Evolutionary conservation across 208 protist genomes (phyloP), one percentile per base, ranked within the genome.

Genomic region (Phytomonas francai): DNA sequence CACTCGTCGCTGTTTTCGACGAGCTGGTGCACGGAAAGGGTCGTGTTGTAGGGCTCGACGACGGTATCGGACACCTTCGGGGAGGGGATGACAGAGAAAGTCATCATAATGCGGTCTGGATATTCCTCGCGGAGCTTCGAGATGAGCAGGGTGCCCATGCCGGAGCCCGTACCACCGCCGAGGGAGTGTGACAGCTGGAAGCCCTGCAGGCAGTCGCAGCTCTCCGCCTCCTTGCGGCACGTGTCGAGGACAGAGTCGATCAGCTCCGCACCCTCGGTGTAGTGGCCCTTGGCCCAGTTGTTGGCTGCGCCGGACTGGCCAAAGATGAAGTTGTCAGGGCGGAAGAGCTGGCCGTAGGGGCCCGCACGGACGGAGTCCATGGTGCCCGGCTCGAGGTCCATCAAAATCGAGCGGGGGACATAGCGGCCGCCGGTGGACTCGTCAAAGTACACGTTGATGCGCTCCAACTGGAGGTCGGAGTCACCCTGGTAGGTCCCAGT

Each of bases 201-300:
- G 68, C 98, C 98, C 88, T 99, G 98, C 45, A 99, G 87, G 81
- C 95, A 98, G 74, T 99, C 98, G 81, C 96, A 99, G 71, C 66
- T 71, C 83, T 99, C 98, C 51, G 96, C 97, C 87, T 99, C 98
- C 86, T 98, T 99, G 74, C 98, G 90, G 56, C 99, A 95, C 61
- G 97, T 91, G 69, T 99, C 98, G 30, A 99, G 82, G 19, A 99
- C 95, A 30, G 80, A 83, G 68, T 99, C 98, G 59, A 99, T 96
- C 19, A 99, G 82, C 83, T 99, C 98, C 68, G 95, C 97, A 68
- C 98, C 98, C 73, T 99, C 98, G 12, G 97, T 99, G 87, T 99
- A 99, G 87, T 99, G 97, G 71, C 98, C 96, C 85, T 97, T 97
- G 62, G 92, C 95, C 98, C 98, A 99, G 94, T 99, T 99, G 93